Base-by-base conservation (phyloP, 257 asterid species). In the Hygrophila difformis region DNA sequence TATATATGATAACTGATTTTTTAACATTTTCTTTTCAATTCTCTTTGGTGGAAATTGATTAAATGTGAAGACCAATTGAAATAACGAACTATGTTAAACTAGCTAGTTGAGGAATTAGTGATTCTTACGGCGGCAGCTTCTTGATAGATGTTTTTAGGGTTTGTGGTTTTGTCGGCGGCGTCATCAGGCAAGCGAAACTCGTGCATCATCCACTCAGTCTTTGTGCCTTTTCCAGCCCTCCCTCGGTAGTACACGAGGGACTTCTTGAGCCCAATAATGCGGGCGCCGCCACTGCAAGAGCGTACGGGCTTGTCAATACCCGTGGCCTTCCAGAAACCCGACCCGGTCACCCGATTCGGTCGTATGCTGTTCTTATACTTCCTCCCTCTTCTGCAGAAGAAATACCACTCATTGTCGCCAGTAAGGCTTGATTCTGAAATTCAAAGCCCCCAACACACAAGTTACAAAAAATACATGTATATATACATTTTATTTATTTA, bases 251-350 rank as follows among this genome's bases (percentile, higher is more conserved):
- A 74, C 1, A 74, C 87, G 6, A 78, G 73, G 11, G 83, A 71
- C 43, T 78, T 78, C 49, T 73, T 78, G 22, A 78, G 68, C 6
- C 83, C 87, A 22, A 70, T 74, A 12, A 9, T 5, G 37, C 37
- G 37, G 37, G 44, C 47, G 14, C 37, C 41, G 39, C 57, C 48
- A 4, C 23, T 20, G 12, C 59, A 18, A 4, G 72, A 59, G 50
- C 50, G 68, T 12, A 78, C 55, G 9, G 76, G 78, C 43, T 56
- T 66, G 51, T 78, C 88, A 7, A 71, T 66, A 1, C 88, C 83
- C 1, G 80, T 78, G 8, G 87, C 87, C 51, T 74, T 78, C 87
- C 82, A 71, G 17, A 74, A 78, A 39, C 82, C 87, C 18, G 77
- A 61, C 39, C 67, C 55, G 9, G 87, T 78, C 2, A 76, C 82